A percentile compares a stretch with the other conserved stretches of the same genome.
phyloP scores from a whole-genome alignment of 805 yeast genomes.

The Metschnikowia noctiluminum region DNA sequence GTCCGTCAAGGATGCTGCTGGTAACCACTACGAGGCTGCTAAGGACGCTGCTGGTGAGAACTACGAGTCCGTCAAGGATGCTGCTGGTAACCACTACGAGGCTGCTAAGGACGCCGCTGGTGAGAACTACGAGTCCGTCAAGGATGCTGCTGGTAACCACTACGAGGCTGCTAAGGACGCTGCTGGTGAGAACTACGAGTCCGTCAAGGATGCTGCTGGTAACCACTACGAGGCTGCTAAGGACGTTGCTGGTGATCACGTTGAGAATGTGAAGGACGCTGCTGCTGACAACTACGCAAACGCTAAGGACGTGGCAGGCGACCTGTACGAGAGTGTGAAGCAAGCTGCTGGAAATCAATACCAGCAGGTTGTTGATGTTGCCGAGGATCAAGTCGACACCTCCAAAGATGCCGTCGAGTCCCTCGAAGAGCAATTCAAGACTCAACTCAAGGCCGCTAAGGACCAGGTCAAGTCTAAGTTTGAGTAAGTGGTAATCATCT shows the following conservation, averaged over 20 bases:
- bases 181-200: conserved; percentile 2
- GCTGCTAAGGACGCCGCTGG: neutral
- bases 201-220: conserved; percentile 7
- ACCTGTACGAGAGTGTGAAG: conserved; percentile 8
- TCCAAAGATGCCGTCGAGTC: conserved; percentile 8
- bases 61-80: conserved; percentile 9
- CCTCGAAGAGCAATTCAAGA: conserved; percentile 10
- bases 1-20: conserved; percentile 3
- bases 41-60: conserved; percentile 6
- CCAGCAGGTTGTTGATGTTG: conserved; percentile 9
- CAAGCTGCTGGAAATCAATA: conserved; percentile 6
- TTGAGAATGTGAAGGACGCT: conserved; percentile 3
- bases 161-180: conserved; percentile 7
- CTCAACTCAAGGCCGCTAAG: conserved; percentile 8
- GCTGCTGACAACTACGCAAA: conserved; percentile 3
- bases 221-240: conserved; percentile 8
- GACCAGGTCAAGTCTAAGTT: conserved; percentile 17
- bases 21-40: conserved; percentile 7
- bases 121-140: neutral
- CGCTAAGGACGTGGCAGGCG: conserved; percentile 8
- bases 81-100: too few species aligned
- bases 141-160: conserved; percentile 2
- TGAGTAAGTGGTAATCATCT: conserved; percentile 1
- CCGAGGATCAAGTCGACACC: conserved; percentile 1
- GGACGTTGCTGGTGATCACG: conserved; percentile 1